Evolutionary conservation across 2,329 filamentous ascomycete genomes (phyloP).

Genomic region (Chalaropsis ovoidea): DNA sequence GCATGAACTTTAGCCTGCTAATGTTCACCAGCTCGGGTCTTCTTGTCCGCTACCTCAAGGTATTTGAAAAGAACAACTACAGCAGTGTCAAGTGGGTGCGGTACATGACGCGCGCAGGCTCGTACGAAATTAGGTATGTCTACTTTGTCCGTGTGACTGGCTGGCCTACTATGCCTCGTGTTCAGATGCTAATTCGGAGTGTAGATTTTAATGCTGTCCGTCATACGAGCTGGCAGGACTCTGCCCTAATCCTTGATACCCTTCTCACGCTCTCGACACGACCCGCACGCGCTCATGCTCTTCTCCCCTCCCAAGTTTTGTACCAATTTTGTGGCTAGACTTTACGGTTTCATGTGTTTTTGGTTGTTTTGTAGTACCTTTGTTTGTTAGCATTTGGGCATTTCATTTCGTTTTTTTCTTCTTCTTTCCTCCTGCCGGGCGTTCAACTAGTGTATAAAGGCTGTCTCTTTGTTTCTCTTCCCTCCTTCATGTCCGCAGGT

Average conservation of each 20-base stretch:
- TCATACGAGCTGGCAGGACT: conserved; percentile 9
- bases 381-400: conserved; percentile 12
- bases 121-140: conserved; percentile 81
- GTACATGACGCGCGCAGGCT: conserved; percentile 96
- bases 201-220: conserved; percentile 32
- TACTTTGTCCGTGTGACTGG: too few species aligned
- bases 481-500: neutral
- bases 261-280: conserved; percentile 22
- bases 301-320: conserved; percentile 11
- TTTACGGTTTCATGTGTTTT: conserved; percentile 17
- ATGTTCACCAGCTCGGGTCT: conserved; percentile 97
- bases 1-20: conserved; percentile 80
- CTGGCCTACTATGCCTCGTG: neutral
- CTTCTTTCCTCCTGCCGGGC: neutral
- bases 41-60: conserved; percentile 88
- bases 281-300: neutral
- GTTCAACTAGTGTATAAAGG: neutral
- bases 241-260: conserved; percentile 25
- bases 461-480: neutral
- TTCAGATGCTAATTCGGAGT: conserved; percentile 23
- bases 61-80: conserved; percentile 99
- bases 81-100: conserved; percentile 98
- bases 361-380: conserved; percentile 14
- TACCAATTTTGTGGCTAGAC: conserved; percentile 12
- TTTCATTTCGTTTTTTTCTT: conserved; percentile 2